These are phyloP conservation scores for Baudoinia panamericana DNA, from an alignment of 495 filamentous ascomycete species.

Conservation along the genomic window DNA sequence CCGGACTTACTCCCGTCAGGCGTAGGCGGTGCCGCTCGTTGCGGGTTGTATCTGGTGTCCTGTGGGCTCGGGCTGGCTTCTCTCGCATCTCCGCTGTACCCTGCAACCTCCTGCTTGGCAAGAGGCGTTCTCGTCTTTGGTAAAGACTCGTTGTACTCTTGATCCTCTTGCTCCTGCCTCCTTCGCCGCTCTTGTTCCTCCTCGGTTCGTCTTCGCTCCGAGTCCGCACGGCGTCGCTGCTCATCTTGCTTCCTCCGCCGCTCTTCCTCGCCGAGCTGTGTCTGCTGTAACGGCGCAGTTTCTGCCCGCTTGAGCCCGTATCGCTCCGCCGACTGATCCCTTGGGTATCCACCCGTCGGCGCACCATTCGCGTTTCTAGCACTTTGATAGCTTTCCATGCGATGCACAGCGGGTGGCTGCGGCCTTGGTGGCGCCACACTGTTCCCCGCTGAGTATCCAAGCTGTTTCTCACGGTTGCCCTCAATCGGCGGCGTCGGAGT, in stretches of 20 bases:
- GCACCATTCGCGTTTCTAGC: constrained; percentile 31
- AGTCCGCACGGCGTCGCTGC: constrained; percentile 33
- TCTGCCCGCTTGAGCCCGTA: constrained; percentile 13
- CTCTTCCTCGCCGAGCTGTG: constrained; percentile 22
- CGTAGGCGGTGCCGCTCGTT: constrained; percentile 50
- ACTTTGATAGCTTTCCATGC: constrained; percentile 20
- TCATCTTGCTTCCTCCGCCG: constrained; percentile 37
- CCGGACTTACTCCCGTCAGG: constrained; percentile 38
- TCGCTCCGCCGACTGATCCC: constrained; percentile 19
- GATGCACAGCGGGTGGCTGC: constrained; percentile 40
- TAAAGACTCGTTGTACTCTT: constrained; percentile 69
- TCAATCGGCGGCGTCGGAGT: constrained; percentile 51
- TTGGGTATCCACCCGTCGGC: constrained; percentile 35
- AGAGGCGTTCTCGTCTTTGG: constrained; percentile 61
- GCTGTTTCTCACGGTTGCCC: constrained; percentile 50
- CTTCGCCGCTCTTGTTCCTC: constrained; percentile 43
- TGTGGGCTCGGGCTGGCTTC: constrained; percentile 30
- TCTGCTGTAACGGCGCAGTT: constrained; percentile 16
- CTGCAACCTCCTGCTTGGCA: constrained; percentile 70
- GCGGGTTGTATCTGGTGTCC: constrained; percentile 61
- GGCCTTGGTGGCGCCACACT: constrained; percentile 70
- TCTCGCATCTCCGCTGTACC: constrained; percentile 37
- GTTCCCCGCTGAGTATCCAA: constrained; percentile 48
- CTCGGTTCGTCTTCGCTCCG: constrained; percentile 40
- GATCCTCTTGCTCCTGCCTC: constrained; percentile 53